Conservation (phyloP, 805 yeast species). For the Ogataea methanolica region DNA sequence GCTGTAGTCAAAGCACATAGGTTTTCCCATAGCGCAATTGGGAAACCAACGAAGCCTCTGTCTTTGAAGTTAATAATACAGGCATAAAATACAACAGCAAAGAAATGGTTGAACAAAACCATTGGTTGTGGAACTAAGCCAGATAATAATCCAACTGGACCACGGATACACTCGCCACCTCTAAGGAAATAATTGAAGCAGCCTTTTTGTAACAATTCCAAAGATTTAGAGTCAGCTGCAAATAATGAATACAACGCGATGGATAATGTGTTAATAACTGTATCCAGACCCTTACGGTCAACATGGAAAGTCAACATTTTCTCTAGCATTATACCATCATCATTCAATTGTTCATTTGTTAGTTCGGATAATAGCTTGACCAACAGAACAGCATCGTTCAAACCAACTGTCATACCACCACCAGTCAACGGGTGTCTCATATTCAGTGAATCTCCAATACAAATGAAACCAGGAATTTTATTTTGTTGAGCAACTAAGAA, state of each 20-base stretch:
- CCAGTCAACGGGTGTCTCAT: constrained; percentile 99
- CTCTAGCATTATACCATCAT: constrained; percentile 51
- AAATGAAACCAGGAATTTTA: constrained; percentile 66
- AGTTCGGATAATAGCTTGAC: constrained; percentile 57
- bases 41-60: constrained; percentile 63
- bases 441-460: constrained; percentile 90
- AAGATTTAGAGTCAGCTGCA: constrained; percentile 72
- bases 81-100: constrained; percentile 83
- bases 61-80: constrained; percentile 62
- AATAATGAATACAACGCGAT: constrained; percentile 86
- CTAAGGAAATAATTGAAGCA: constrained; percentile 81
- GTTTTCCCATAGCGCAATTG: constrained; percentile 66
- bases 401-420: constrained; percentile 98
- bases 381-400: constrained; percentile 74
- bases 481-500: constrained; percentile 76
- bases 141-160: constrained; percentile 79
- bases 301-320: constrained; percentile 65
- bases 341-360: constrained; percentile 48
- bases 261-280: constrained; percentile 85
- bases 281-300: constrained; percentile 71
- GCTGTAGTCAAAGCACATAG: constrained; percentile 71
- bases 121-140: constrained; percentile 79
- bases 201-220: constrained; percentile 74
- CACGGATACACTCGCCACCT: constrained; percentile 76
- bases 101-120: constrained; percentile 77